Base-by-base conservation (phyloP, 345 rosid species). In the Gossypium arboreum region DNA sequence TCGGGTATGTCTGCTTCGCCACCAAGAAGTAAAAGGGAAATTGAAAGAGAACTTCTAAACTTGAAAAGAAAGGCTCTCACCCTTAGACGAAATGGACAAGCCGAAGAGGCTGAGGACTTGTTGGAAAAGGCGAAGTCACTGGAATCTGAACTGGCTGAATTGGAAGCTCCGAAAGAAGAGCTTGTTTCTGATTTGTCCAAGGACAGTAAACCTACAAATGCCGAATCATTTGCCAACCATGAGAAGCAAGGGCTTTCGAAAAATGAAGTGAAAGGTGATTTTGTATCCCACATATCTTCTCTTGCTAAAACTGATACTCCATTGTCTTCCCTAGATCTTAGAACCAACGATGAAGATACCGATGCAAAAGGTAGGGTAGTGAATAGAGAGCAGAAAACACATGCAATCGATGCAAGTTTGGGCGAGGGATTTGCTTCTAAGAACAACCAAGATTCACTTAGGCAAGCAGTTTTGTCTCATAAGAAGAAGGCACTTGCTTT, bases 401-500 rank as follows among this genome's bases (percentile, higher is more conserved):
- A 48, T 72, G 44, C 45, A 8, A 0, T 57, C 51, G 85, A 79
- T 77, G 64, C 74, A 71, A 78, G 73, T 79, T 66, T 81, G 20
- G 77, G 61, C 66, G 80, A 77, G 54, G 79, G 47, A 65, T 24
- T 72, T 58, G 65, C 80, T 76, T 83, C 87, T 52, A 79, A 78
- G 73, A 85, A 72, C 70, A 86, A 43, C 61, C 82, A 81, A 73
- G 79, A 61, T 73, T 78, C 82, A 54, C 79, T 90, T 57, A 83
- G 68, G 75, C 91, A 85, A 79, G 94, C 89, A 55, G 85, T 94
- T 82, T 78, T 90, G 67, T 86, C 86, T 78, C 85, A 76, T 65
- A 92, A 94, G 87, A 88, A 85, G 87, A 91, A 82, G 81, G 98
- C 97, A 11, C 73, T 94, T 72, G 89, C 88, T 56, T 80, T 92